Conservation (phyloP, 768 basidiomycete species). For the Suillus subalutaceus region DNA sequence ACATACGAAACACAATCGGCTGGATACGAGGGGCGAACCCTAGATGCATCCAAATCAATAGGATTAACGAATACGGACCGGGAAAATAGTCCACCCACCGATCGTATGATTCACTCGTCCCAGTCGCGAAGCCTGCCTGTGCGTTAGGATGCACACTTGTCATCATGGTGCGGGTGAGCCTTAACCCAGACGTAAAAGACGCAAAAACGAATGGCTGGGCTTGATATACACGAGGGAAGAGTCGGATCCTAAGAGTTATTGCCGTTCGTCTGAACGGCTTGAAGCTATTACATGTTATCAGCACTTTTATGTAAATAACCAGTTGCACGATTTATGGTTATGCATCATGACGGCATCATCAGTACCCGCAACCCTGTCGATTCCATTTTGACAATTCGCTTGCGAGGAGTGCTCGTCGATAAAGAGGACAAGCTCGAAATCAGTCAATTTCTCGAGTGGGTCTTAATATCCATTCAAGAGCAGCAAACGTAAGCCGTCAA, state of each 20-base stretch:
- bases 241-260: not conserved
- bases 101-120: constrained; percentile 85
- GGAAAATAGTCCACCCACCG: constrained; percentile 40
- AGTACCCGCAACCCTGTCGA: not conserved
- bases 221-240: not conserved
- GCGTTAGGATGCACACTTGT: constrained; percentile 58
- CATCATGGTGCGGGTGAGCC: constrained; percentile 27
- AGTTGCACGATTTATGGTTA: not conserved
- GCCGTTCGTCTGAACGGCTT: not conserved
- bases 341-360: not conserved
- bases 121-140: constrained; percentile 69
- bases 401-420: not conserved
- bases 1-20: not conserved
- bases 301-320: not conserved
- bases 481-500: not conserved
- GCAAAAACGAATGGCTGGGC: not conserved
- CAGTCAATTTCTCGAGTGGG: not conserved
- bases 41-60: constrained; percentile 27
- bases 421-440: not conserved
- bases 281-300: not conserved
- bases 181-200: not conserved
- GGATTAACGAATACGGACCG: not conserved
- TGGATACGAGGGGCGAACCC: constrained; percentile 67
- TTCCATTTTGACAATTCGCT: not conserved
- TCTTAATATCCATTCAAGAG: not conserved